These are phyloP conservation scores for Pseudogymnoascus sp. DNA, from an alignment of 2,329 filamentous ascomycete genomes.

Conservation along the genomic window DNA sequence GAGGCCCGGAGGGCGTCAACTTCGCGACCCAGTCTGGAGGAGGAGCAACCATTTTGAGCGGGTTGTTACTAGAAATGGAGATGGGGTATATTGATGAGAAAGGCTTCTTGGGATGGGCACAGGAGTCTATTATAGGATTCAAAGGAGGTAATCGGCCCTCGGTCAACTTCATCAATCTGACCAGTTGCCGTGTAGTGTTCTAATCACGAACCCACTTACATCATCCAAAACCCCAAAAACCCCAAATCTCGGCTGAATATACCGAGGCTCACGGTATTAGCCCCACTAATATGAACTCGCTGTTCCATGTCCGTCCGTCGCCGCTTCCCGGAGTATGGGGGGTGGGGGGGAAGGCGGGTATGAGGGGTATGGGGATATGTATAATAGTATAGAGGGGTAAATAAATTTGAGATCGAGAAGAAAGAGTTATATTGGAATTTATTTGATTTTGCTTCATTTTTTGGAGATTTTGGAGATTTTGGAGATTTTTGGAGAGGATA, in stretches of 20 bases:
- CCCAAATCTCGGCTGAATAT: slow-evolving; percentile 3
- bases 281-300: not conserved
- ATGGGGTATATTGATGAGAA: slow-evolving; percentile 4
- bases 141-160: not conserved
- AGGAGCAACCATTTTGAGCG: slow-evolving; percentile 2
- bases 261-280: not conserved
- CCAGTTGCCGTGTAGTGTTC: not conserved
- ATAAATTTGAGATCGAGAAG: not conserved
- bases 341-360: not conserved
- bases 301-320: not conserved
- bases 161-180: slow-evolving; percentile 4
- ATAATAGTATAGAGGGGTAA: not conserved
- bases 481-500: slow-evolving; percentile 6
- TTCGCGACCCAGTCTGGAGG: slow-evolving; percentile 54
- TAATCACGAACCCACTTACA: not conserved
- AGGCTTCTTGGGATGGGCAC: not conserved
- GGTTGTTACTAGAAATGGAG: not conserved
- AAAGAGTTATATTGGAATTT: not conserved
- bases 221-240: slow-evolving; percentile 6
- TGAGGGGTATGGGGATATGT: not conserved
- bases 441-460: not conserved
- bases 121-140: slow-evolving; percentile 2
- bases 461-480: slow-evolving; percentile 8
- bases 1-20: slow-evolving; percentile 55
- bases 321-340: not conserved